phyloP scores from a whole-genome alignment of 495 filamentous ascomycete genomes.

The Neurospora cerealis region DNA sequence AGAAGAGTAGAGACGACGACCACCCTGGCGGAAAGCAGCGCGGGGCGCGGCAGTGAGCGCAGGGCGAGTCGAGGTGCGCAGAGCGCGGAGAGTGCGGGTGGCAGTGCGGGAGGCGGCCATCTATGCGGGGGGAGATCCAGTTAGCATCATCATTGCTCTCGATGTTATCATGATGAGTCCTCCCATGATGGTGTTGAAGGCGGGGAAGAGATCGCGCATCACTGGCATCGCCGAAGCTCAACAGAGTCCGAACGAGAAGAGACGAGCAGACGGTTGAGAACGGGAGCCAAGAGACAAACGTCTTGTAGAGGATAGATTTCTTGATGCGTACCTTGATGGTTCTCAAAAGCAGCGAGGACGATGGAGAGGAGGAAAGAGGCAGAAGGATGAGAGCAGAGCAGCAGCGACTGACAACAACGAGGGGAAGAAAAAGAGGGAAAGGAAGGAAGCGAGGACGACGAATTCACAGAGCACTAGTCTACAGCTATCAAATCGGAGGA shows the following conservation, averaged over 20 bases:
- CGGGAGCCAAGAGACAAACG: conserved; percentile 9
- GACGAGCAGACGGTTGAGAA: conserved; percentile 1
- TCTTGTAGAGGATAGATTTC: conserved; percentile 1
- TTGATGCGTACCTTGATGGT: conserved; percentile 1
- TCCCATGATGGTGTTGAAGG: conserved; percentile 10
- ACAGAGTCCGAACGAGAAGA: neutral
- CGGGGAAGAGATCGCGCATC: conserved; percentile 19
- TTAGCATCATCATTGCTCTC: neutral
- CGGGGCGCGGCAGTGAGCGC: conserved; percentile 39
- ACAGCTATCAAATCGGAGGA: neutral
- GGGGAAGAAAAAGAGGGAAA: neutral
- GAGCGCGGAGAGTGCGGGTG: conserved; percentile 44
- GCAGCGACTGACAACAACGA: neutral
- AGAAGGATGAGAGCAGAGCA: conserved; percentile 8
- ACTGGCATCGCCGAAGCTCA: neutral
- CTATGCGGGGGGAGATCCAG: conserved; percentile 13
- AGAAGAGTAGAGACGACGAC: conserved; percentile 70
- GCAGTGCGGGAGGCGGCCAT: conserved; percentile 30
- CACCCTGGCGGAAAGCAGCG: conserved; percentile 52
- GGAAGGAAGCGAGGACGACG: conserved; percentile 2
- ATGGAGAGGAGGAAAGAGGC: conserved; percentile 9
- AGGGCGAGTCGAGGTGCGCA: conserved; percentile 44
- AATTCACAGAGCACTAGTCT: neutral
- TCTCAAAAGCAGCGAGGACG: conserved; percentile 3
- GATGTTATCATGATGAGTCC: neutral